Evolutionary conservation across 176 grass and related monocot species (phyloP).

Genomic region (Oropetium thomaeum): DNA sequence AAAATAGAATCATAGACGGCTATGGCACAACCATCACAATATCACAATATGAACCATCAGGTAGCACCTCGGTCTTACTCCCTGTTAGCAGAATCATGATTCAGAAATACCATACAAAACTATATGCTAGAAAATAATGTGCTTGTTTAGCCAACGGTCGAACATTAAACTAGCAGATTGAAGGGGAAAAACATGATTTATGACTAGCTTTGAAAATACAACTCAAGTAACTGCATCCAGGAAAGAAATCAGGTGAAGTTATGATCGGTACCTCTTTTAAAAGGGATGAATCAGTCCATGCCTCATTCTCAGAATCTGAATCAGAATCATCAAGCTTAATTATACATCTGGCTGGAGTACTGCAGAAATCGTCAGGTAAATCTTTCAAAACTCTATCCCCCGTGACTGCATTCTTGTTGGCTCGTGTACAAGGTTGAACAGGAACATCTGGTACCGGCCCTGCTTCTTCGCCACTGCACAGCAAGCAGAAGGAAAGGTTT

Average conservation of each 20-base stretch:
- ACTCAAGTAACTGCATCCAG: neutral
- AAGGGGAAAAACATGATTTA: neutral
- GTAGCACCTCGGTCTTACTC: neutral
- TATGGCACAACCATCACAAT: neutral
- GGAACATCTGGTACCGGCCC: constrained; percentile 64
- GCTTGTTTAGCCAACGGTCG: neutral
- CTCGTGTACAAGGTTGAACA: neutral
- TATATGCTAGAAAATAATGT: neutral
- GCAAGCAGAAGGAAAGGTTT: constrained; percentile 31
- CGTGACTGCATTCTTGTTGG: constrained; percentile 35
- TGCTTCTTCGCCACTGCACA: constrained; percentile 69
- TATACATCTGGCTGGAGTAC: constrained; percentile 22
- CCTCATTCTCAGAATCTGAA: constrained; percentile 38
- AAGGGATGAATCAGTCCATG: constrained; percentile 48
- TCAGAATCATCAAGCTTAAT: constrained; percentile 37
- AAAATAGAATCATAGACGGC: neutral
- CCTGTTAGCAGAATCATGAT: constrained; percentile 13
- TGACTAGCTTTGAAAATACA: neutral
- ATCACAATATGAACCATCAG: neutral
- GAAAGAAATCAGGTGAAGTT: constrained; percentile 23
- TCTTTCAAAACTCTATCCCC: constrained; percentile 23
- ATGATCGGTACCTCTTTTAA: constrained; percentile 56
- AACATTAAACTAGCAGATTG: neutral
- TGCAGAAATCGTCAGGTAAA: constrained; percentile 45
- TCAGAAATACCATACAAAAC: constrained; percentile 3